Conservation (phyloP, 768 basidiomycete genomes). For the Hortiboletus campestris region DNA sequence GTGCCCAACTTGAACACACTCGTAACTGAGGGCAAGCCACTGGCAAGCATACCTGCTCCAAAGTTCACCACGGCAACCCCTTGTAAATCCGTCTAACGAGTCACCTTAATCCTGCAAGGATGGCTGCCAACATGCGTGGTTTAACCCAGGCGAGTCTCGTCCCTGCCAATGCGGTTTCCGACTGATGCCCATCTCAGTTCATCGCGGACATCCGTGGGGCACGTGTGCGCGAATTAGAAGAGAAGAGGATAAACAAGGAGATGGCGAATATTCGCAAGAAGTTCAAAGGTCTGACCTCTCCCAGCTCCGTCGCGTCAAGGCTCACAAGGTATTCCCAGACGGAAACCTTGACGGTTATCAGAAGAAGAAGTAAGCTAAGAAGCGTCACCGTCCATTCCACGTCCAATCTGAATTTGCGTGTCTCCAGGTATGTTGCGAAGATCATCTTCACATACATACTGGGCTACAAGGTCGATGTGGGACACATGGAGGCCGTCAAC, state of each 20-base stretch:
- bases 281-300: slow-evolving; percentile 74
- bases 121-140: slow-evolving; percentile 92
- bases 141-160: slow-evolving; percentile 73
- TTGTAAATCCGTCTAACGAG: neutral
- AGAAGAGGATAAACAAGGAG: slow-evolving; percentile 99
- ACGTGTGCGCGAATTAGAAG: slow-evolving; percentile 92
- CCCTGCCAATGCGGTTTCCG: neutral
- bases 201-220: slow-evolving; percentile 99
- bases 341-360: slow-evolving; percentile 88
- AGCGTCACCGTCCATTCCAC: slow-evolving; percentile 7
- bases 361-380: slow-evolving; percentile 77
- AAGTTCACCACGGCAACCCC: neutral
- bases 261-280: slow-evolving; percentile 99
- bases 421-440: slow-evolving; percentile 88
- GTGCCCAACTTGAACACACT: neutral
- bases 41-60: neutral
- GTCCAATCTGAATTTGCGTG: slow-evolving; percentile 15
- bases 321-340: slow-evolving; percentile 43
- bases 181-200: slow-evolving; percentile 57
- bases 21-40: neutral
- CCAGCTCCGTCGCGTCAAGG: slow-evolving; percentile 2
- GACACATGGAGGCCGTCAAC: slow-evolving; percentile 99
- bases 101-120: slow-evolving; percentile 29
- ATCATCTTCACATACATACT: slow-evolving; percentile 99
- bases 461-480: slow-evolving; percentile 98